phyloP scores from a whole-genome alignment of 495 filamentous ascomycete genomes.

The Stereocaulon alpinum region DNA sequence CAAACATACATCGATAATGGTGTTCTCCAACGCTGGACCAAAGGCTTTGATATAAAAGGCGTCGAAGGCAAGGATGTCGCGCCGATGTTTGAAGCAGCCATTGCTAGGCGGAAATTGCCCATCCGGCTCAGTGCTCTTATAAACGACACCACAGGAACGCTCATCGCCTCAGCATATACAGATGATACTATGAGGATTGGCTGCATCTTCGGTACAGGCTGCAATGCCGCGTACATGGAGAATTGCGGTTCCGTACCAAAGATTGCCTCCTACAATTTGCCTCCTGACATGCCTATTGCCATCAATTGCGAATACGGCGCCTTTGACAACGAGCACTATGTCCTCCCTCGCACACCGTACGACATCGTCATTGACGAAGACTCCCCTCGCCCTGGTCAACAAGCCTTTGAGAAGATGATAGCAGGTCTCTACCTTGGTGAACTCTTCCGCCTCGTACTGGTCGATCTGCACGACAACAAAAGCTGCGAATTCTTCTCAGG shows the following conservation, averaged over 20 bases:
- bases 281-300: conserved; percentile 78
- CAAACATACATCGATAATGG: conserved; percentile 96
- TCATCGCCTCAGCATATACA: conserved; percentile 96
- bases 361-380: conserved; percentile 84
- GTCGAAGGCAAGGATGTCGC: conserved; percentile 94
- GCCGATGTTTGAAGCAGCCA: conserved; percentile 76
- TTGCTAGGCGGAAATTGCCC: conserved; percentile 73
- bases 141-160: conserved; percentile 97
- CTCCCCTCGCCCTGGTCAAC: conserved; percentile 89
- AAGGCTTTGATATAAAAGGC: conserved; percentile 94
- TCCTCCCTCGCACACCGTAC: conserved; percentile 77
- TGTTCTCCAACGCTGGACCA: conserved; percentile 94
- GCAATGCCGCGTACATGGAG: conserved; percentile 98
- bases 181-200: conserved; percentile 86
- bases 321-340: conserved; percentile 92
- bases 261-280: conserved; percentile 86
- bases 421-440: conserved; percentile 92
- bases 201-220: conserved; percentile 96
- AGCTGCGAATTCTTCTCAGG: conserved; percentile 69
- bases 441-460: conserved; percentile 80
- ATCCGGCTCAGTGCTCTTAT: conserved; percentile 90
- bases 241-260: conserved; percentile 84
- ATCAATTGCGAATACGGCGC: conserved; percentile 99
- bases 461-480: conserved; percentile 72
- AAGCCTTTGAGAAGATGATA: conserved; percentile 97